Evolutionary conservation across 1,139 yeast species (phyloP).

Genomic region (Kurtzmaniella natalensis): DNA sequence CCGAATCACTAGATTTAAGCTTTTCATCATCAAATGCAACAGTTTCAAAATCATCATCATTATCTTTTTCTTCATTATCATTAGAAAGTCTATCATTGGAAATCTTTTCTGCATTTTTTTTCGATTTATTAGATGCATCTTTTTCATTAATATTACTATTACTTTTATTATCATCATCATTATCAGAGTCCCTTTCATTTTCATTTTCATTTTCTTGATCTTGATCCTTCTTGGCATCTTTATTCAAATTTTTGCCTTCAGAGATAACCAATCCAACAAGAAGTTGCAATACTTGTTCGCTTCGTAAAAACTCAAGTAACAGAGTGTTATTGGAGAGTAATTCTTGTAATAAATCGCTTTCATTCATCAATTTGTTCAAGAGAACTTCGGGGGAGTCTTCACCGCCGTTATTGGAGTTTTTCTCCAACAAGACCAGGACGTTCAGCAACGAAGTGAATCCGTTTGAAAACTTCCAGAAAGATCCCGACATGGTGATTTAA

Average conservation of each 20-base stretch:
- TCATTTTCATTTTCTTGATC: slow-evolving; percentile 6
- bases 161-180: not conserved
- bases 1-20: too few relatives aligned
- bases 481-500: slow-evolving; percentile 57
- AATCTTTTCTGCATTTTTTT: too few relatives aligned
- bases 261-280: slow-evolving; percentile 66
- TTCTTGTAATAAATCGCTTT: slow-evolving; percentile 82
- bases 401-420: slow-evolving; percentile 27
- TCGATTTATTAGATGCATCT: slow-evolving; percentile 1
- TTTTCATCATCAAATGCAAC: too few relatives aligned
- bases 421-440: slow-evolving; percentile 68
- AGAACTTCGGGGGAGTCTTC: slow-evolving; percentile 24
- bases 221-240: slow-evolving; percentile 7
- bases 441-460: slow-evolving; percentile 75
- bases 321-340: slow-evolving; percentile 77
- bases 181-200: not conserved
- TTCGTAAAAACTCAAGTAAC: slow-evolving; percentile 75
- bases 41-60: slow-evolving; percentile 11
- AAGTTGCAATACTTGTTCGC: slow-evolving; percentile 60
- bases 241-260: slow-evolving; percentile 23
- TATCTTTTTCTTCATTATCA: slow-evolving; percentile 7
- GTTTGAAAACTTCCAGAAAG: slow-evolving; percentile 90
- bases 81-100: too few relatives aligned
- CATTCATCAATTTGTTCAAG: slow-evolving; percentile 72
- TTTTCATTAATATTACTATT: slow-evolving; percentile 1